Evolutionary conservation across 345 rosid genomes (phyloP).

Genomic region (Stellera chamaejasme): DNA sequence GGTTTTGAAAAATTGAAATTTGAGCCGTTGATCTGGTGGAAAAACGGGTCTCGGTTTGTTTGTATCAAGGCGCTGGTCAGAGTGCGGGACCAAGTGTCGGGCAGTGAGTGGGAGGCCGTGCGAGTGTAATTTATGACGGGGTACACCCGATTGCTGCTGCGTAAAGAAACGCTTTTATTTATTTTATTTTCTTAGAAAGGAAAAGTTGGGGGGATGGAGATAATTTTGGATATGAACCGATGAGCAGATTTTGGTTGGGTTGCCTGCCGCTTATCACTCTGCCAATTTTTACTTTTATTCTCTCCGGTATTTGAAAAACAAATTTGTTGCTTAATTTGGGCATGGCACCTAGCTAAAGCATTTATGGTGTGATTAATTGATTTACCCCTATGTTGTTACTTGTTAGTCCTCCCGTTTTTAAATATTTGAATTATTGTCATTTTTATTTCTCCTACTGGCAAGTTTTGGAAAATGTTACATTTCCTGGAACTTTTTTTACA

Average conservation of each 20-base stretch:
- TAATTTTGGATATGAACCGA: slow-evolving; percentile 8
- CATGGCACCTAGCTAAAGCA: no score
- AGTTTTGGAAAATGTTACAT: no score
- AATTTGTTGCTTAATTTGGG: no score
- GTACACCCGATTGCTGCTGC: slow-evolving; percentile 2
- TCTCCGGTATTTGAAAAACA: no score
- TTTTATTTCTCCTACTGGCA: no score
- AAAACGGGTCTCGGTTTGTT: neutral
- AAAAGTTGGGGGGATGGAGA: slow-evolving; percentile 3
- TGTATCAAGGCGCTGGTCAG: neutral
- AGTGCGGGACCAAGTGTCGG: slow-evolving; percentile 16
- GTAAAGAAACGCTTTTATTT: neutral
- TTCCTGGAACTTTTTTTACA: no score
- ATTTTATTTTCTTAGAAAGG: slow-evolving; percentile 1
- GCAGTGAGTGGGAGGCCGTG: neutral
- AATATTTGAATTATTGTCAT: no score
- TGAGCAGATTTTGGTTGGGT: slow-evolving; percentile 6
- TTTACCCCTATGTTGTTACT: no score
- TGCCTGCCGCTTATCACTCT: neutral
- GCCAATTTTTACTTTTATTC: no score
- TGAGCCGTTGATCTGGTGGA: slow-evolving; percentile 23
- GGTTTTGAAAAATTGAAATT: slow-evolving; percentile 18
- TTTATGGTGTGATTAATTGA: no score
- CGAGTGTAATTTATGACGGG: neutral
- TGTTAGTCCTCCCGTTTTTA: no score